A percentile compares a stretch with the other conserved stretches of the same genome.
Evolutionary conservation across 257 asterid genomes (phyloP).

Genomic region (Penstemon newberryi): DNA sequence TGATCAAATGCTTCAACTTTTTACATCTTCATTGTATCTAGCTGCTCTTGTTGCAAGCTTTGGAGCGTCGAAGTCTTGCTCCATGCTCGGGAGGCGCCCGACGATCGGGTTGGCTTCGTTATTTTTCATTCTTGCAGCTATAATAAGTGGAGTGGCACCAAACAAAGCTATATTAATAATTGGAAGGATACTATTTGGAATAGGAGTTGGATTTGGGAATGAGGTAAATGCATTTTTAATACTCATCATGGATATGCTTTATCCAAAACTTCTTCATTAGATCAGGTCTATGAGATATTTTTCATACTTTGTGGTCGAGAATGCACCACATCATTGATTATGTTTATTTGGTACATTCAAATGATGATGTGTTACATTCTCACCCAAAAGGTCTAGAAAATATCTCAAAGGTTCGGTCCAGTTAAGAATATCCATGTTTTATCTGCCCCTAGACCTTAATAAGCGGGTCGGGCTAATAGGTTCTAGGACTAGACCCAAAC

Average conservation of each 20-base stretch:
- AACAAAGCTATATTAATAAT: not conserved
- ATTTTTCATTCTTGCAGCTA: conserved; percentile 7
- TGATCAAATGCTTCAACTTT: conserved; percentile 47
- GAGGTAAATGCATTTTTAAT: not conserved
- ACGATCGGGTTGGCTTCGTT: conserved; percentile 1
- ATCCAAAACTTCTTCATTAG: not conserved
- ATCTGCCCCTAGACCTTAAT: too few relatives aligned
- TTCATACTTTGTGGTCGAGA: too few relatives aligned
- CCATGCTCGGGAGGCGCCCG: not conserved
- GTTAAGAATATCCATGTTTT: too few relatives aligned
- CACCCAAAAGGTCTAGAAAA: too few relatives aligned
- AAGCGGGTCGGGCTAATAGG: too few relatives aligned
- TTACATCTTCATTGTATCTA: conserved; percentile 51
- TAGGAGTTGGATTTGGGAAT: conserved; percentile 24
- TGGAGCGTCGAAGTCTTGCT: not conserved
- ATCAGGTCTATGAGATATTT: too few relatives aligned
- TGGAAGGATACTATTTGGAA: conserved; percentile 15
- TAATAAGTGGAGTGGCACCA: not conserved
- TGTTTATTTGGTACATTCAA: too few relatives aligned
- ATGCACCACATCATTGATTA: too few relatives aligned
- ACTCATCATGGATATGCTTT: not conserved
- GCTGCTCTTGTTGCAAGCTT: conserved; percentile 49
- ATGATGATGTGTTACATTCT: too few relatives aligned
- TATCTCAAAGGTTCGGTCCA: too few relatives aligned
- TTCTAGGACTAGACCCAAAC: too few relatives aligned